phyloP scores from a whole-genome alignment of 805 yeast genomes.

The Lipomyces orientalis region DNA sequence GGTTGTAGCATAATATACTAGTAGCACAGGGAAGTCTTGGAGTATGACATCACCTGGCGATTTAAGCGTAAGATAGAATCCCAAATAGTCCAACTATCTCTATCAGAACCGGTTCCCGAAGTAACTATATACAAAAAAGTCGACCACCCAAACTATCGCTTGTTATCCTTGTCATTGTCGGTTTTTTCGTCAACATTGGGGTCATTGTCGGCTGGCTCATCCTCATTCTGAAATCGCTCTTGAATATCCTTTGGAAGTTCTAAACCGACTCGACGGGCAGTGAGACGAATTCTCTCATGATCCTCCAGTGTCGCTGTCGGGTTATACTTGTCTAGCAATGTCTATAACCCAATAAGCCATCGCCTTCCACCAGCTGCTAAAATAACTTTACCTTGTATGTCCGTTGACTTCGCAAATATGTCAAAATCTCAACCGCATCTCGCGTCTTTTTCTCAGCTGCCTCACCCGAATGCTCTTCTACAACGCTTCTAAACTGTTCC shows the following conservation, averaged over 20 bases:
- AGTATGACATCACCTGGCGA: background rate
- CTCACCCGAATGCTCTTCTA: slow-evolving; percentile 1
- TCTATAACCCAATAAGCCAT: slow-evolving; percentile 9
- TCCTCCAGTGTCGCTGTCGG: slow-evolving; percentile 81
- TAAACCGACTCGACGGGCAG: slow-evolving; percentile 90
- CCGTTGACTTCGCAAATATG: slow-evolving; percentile 73
- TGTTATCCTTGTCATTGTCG: background rate
- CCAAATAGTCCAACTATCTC: background rate
- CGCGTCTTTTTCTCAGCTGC: slow-evolving; percentile 9
- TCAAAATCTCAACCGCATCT: slow-evolving; percentile 59
- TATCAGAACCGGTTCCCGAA: background rate
- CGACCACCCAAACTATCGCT: background rate
- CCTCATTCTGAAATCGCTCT: slow-evolving; percentile 27
- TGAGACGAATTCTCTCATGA: slow-evolving; percentile 73
- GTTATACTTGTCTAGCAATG: slow-evolving; percentile 79
- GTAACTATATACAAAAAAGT: slow-evolving; percentile 9
- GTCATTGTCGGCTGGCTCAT: slow-evolving; percentile 8
- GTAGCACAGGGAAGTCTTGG: background rate
- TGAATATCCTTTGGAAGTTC: slow-evolving; percentile 55
- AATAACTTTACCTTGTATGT: slow-evolving; percentile 62
- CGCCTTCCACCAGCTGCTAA: background rate
- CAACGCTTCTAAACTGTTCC: slow-evolving; percentile 15
- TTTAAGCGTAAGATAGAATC: background rate
- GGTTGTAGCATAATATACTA: slow-evolving; percentile 14
- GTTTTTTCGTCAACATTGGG: slow-evolving; percentile 4